Evolutionary conservation across 768 basidiomycete genomes (phyloP).

Genomic region (Leccinum uliginosum): DNA sequence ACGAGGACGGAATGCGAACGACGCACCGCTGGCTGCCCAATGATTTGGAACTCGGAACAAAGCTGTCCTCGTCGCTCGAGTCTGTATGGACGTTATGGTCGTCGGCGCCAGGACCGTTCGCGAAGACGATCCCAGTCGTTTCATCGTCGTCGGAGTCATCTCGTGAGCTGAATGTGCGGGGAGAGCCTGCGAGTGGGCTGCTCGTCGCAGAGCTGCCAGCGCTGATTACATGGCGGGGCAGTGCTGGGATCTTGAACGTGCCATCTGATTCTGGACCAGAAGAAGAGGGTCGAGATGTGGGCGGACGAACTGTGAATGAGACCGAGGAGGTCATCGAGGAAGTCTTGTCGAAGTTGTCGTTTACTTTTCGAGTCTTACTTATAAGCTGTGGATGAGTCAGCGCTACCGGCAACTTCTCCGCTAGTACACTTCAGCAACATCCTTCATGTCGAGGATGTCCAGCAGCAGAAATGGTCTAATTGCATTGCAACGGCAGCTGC

Average conservation of each 20-base stretch:
- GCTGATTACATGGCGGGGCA: slow-evolving; percentile 54
- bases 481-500: background rate
- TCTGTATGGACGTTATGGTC: slow-evolving; percentile 29
- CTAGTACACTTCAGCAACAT: background rate
- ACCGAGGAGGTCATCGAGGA: slow-evolving; percentile 41
- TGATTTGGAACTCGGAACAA: slow-evolving; percentile 67
- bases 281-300: slow-evolving; percentile 52
- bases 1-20: background rate
- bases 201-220: slow-evolving; percentile 40
- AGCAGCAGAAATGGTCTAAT: background rate
- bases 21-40: slow-evolving; percentile 87
- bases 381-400: background rate
- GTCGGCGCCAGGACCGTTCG: slow-evolving; percentile 21
- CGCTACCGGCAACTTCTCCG: background rate
- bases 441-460: background rate
- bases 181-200: slow-evolving; percentile 58
- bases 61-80: slow-evolving; percentile 63
- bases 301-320: slow-evolving; percentile 80
- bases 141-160: slow-evolving; percentile 27
- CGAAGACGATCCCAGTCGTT: slow-evolving; percentile 24
- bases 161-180: slow-evolving; percentile 27
- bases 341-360: slow-evolving; percentile 13
- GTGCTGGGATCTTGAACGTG: slow-evolving; percentile 52
- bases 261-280: slow-evolving; percentile 61
- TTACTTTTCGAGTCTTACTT: background rate